phyloP scores from a whole-genome alignment of 129 eudicot genomes.

The Ambrosia trifida region DNA sequence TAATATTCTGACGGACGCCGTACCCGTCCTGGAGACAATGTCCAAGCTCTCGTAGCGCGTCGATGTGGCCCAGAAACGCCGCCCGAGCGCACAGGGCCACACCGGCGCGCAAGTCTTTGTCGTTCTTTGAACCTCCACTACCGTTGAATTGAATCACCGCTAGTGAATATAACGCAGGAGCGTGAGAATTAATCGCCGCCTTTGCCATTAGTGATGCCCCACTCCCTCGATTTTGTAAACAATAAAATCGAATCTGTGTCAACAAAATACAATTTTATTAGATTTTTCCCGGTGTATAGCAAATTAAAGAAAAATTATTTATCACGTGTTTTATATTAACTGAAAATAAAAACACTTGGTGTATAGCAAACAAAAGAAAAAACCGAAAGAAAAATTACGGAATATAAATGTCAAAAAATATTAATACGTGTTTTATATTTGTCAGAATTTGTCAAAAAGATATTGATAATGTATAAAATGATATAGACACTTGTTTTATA shows the following conservation, averaged over 20 bases:
- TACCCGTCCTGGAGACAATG: constrained; percentile 97
- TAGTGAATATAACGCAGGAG: constrained; percentile 67
- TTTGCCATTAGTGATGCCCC: constrained; percentile 81
- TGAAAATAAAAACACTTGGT: no score
- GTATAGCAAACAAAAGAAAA: no score
- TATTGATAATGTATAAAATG: no score
- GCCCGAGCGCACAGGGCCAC: constrained; percentile 92
- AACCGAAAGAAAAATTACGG: no score
- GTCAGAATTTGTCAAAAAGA: no score
- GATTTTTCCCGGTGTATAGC: not conserved
- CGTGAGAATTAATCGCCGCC: constrained; percentile 77
- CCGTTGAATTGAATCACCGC: constrained; percentile 90
- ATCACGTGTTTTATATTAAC: no score
- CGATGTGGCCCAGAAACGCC: constrained; percentile 83
- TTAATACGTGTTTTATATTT: no score
- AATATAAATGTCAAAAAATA: no score
- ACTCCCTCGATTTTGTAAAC: constrained; percentile 62
- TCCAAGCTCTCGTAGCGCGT: constrained; percentile 89
- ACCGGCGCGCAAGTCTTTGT: constrained; percentile 86
- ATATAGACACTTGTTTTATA: no score
- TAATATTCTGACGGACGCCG: constrained; percentile 73
- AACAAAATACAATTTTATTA: not conserved
- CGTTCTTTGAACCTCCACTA: constrained; percentile 76
- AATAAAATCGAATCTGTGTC: constrained; percentile 75
- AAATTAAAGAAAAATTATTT: no score